Percentiles rank a stretch among this genome's conserved stretches.
Conservation (phyloP, 148 eudicot species). For the Arbutus unedo region DNA sequence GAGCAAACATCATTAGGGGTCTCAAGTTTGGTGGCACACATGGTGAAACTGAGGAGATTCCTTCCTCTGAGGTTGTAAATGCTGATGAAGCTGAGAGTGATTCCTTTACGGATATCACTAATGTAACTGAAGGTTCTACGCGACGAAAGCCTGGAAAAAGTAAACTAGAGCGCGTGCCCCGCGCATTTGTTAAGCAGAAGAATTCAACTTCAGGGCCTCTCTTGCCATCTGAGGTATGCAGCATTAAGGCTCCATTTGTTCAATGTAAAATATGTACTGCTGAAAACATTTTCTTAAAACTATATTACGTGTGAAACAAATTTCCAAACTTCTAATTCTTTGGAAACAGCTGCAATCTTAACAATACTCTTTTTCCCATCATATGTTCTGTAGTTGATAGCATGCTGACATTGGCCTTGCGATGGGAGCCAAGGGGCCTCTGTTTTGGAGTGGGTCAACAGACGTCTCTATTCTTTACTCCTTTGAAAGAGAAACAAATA, state of each 20-base stretch:
- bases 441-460: background rate
- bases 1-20: constrained; percentile 44
- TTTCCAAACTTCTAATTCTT: background rate
- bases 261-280: background rate
- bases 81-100: constrained; percentile 34
- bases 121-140: constrained; percentile 7
- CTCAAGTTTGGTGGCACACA: constrained; percentile 22
- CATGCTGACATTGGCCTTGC: background rate
- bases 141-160: constrained; percentile 22
- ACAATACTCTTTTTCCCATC: background rate
- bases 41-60: constrained; percentile 42
- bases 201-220: constrained; percentile 34
- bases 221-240: constrained; percentile 63
- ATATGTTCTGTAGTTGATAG: background rate
- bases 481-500: background rate
- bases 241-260: background rate
- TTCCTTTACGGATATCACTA: constrained; percentile 19
- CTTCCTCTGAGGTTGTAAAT: constrained; percentile 63
- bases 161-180: constrained; percentile 15
- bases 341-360: background rate
- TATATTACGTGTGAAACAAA: background rate
- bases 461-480: background rate
- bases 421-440: background rate
- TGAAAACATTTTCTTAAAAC: background rate
- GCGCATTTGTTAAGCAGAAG: constrained; percentile 35